phyloP scores from a whole-genome alignment of 1,284 basidiomycete species.

The Psilocybe mexicana region DNA sequence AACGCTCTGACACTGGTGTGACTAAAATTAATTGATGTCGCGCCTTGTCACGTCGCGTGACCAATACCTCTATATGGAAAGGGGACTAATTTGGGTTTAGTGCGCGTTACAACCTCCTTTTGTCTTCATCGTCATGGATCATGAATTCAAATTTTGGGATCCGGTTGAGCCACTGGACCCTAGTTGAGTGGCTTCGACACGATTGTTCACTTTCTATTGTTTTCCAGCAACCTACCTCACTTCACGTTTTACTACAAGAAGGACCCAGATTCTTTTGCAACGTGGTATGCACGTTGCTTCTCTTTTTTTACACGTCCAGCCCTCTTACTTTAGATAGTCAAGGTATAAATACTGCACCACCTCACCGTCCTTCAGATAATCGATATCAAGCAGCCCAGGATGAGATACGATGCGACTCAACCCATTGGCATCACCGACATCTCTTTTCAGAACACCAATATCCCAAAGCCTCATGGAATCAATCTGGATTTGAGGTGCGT shows the following conservation, averaged over 20 bases:
- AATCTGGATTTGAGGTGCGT: constrained; percentile 10
- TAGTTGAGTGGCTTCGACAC: background rate
- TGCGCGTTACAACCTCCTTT: background rate
- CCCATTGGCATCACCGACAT: background rate
- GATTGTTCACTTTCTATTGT: too few relatives aligned
- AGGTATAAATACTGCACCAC: background rate
- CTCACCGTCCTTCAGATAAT: background rate
- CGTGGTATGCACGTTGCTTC: background rate
- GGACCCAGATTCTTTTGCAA: background rate
- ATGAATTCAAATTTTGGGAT: background rate
- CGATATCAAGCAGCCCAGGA: background rate
- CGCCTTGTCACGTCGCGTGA: background rate
- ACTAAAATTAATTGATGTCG: background rate
- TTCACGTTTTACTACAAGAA: background rate
- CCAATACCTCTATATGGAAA: background rate
- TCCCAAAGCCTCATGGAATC: background rate
- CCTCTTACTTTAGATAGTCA: background rate
- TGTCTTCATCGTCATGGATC: background rate
- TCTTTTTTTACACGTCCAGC: background rate
- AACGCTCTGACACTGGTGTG: too few relatives aligned
- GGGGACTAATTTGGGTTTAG: background rate
- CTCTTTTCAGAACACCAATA: background rate
- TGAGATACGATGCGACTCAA: constrained; percentile 3
- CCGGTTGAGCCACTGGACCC: background rate
- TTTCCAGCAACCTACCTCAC: background rate